Base-by-base conservation (phyloP, 2,329 filamentous ascomycete genomes). In the Colletotrichum tofieldiae region DNA sequence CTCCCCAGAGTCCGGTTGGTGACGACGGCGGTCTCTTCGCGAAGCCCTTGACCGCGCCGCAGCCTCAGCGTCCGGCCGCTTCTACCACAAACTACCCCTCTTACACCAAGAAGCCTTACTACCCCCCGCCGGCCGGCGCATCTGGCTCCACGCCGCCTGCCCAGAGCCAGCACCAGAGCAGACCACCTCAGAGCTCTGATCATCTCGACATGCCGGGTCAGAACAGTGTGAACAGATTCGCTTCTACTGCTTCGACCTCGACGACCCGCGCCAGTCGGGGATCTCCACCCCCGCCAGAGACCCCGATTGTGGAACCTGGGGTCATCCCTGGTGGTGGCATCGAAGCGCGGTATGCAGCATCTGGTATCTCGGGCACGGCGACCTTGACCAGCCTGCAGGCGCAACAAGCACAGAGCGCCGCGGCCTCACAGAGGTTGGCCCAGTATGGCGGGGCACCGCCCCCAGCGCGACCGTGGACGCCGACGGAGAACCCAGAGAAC, bases 241-340 rank as follows among this genome's bases (percentile, higher is more conserved):
- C 88, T 14, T 98, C 96, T 2, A 97, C 94, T 9, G 95, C 96
- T 18, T 98, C 96, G 0, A 97, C 92, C 16, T 97, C 95, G 2
- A 99, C 96, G 0, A 98, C 96, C 2, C 91, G 94, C 75, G 96
- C 96, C 26, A 95, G 93, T 78, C 90, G 96, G 76, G 96, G 96
- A 54, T 98, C 96, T 37, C 96, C 96, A 6, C 96, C 96, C 5
- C 96, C 96, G 1, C 96, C 96, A 11, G 96, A 98, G 81, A 98
- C 96, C 0, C 94, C 96, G 41, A 88, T 96, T 73, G 89, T 93
- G 39, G 93, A 93, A 51, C 93, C 93, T 1, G 91, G 90, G 23
- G 87, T 86, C 65, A 86, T 91, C n/a, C 90, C 92, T 2, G 91
- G 91, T 65, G 94, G 93, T 51, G 94, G 94, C 67, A 98, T 98